Evolutionary conservation across 768 basidiomycete species (phyloP).

Genomic region (Lactifluus subvellereus): DNA sequence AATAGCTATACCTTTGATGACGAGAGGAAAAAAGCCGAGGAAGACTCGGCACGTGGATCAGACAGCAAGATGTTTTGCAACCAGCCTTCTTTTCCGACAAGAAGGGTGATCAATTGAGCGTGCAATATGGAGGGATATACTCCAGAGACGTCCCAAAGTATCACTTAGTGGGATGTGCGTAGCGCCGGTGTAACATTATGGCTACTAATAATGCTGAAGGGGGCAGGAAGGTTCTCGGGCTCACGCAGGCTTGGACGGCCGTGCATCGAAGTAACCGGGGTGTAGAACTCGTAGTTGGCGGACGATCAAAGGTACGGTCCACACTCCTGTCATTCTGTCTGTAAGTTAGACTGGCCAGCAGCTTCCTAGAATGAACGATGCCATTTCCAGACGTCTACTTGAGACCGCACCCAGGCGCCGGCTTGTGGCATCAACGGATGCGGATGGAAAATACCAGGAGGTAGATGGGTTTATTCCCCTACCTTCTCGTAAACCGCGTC

Average conservation of each 20-base stretch:
- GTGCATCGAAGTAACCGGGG: slow-evolving; percentile 13
- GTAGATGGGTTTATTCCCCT: slow-evolving; percentile 62
- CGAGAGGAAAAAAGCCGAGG: slow-evolving; percentile 32
- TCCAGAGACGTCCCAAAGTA: slow-evolving; percentile 22
- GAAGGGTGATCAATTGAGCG: slow-evolving; percentile 22
- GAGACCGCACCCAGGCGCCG: slow-evolving; percentile 46
- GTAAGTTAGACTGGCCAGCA: slow-evolving; percentile 1
- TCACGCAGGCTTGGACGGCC: slow-evolving; percentile 12
- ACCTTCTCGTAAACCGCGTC: slow-evolving; percentile 36
- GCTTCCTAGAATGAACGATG: slow-evolving; percentile 50
- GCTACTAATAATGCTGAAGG: slow-evolving; percentile 21
- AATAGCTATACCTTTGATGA: slow-evolving; percentile 27
- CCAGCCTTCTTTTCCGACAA: slow-evolving; percentile 53
- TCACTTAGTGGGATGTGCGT: slow-evolving; percentile 22
- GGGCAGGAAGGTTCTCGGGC: slow-evolving; percentile 23
- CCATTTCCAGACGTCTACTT: slow-evolving; percentile 49
- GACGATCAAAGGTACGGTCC: slow-evolving; percentile 27
- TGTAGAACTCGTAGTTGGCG: slow-evolving; percentile 17
- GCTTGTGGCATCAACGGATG: slow-evolving; percentile 35
- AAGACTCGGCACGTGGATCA: slow-evolving; percentile 31
- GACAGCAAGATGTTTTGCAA: slow-evolving; percentile 28
- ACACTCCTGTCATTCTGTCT: slow-evolving; percentile 22
- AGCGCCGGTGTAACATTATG: background rate
- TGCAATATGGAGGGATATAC: slow-evolving; percentile 22
- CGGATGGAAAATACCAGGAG: slow-evolving; percentile 50